Evolutionary conservation across 306 rosid species (phyloP).

Genomic region (Sechiopsis laciniata): DNA sequence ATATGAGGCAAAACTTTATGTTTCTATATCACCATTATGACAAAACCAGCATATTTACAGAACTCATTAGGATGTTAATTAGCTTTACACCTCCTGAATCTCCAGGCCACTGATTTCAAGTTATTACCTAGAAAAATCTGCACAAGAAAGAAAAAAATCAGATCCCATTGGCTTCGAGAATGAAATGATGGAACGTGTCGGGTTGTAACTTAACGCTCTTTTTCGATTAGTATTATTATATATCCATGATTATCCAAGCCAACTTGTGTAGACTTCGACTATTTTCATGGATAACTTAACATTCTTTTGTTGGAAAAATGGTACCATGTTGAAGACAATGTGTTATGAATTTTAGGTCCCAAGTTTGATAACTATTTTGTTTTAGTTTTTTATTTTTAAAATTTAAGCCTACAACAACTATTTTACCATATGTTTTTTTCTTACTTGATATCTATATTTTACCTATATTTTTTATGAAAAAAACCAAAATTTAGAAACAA

Average conservation of each 20-base stretch:
- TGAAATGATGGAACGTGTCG: neutral
- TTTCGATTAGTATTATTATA: too few species aligned
- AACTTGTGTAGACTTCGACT: neutral
- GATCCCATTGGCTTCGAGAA: neutral
- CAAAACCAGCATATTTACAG: neutral
- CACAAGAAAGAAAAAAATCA: neutral
- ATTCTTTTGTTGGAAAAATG: neutral
- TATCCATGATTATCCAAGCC: too few species aligned
- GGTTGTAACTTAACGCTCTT: neutral
- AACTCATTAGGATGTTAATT: neutral
- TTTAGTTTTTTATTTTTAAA: too few species aligned
- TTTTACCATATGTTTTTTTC: too few species aligned
- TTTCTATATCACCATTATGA: neutral
- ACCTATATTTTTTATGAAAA: too few species aligned
- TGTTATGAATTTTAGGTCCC: neutral
- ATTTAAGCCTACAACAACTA: too few species aligned
- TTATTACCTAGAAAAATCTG: neutral
- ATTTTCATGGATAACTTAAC: too few species aligned
- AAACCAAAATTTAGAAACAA: too few species aligned
- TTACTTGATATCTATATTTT: too few species aligned
- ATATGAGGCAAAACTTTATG: conserved; percentile 4
- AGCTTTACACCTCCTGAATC: conserved; percentile 22
- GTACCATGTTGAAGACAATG: neutral
- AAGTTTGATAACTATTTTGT: too few species aligned
- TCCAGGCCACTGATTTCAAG: conserved; percentile 1